phyloP scores from a whole-genome alignment of 139 green algal genomes.

The Chlamydomonas asymmetrica region DNA sequence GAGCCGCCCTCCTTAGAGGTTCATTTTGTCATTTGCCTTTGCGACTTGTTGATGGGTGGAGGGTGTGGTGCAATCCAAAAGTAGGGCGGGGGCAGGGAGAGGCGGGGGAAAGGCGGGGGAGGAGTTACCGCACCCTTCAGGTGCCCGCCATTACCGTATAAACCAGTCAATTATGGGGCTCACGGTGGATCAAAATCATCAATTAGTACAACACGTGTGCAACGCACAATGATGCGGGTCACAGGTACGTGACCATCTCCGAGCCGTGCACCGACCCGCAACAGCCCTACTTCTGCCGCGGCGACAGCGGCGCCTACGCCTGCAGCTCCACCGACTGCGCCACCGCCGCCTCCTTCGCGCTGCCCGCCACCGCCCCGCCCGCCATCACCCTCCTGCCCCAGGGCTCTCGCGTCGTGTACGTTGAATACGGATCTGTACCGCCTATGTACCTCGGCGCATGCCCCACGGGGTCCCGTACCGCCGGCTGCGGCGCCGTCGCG shows the following conservation, averaged over 20 bases:
- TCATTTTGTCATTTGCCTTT: no score
- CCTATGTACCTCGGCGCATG: slow-evolving; percentile 23
- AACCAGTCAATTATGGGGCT: no score
- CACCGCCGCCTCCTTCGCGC: background rate
- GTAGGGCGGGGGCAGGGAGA: no score
- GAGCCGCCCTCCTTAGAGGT: no score
- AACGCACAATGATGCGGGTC: no score
- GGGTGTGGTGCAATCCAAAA: no score
- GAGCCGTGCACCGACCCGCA: slow-evolving; percentile 17
- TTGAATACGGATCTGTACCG: slow-evolving; percentile 16
- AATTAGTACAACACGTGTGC: no score
- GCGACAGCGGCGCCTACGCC: slow-evolving; percentile 5
- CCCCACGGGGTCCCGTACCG: background rate
- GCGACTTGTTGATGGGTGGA: no score
- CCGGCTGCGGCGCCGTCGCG: slow-evolving; percentile 9
- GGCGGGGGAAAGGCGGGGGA: no score
- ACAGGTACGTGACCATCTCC: slow-evolving; percentile 24
- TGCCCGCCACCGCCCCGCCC: background rate
- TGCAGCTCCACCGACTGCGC: slow-evolving; percentile 19
- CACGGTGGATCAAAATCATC: no score
- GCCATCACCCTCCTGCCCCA: slow-evolving; percentile 16
- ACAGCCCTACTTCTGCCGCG: slow-evolving; percentile 14
- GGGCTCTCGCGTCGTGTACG: slow-evolving; percentile 6
- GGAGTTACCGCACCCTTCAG: no score
- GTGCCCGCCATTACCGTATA: no score